A percentile compares a stretch with the other conserved stretches of the same genome.
These are phyloP conservation scores for Xylariaceae sp. DNA, from an alignment of 2,329 filamentous ascomycete genomes.

Conservation along the genomic window DNA sequence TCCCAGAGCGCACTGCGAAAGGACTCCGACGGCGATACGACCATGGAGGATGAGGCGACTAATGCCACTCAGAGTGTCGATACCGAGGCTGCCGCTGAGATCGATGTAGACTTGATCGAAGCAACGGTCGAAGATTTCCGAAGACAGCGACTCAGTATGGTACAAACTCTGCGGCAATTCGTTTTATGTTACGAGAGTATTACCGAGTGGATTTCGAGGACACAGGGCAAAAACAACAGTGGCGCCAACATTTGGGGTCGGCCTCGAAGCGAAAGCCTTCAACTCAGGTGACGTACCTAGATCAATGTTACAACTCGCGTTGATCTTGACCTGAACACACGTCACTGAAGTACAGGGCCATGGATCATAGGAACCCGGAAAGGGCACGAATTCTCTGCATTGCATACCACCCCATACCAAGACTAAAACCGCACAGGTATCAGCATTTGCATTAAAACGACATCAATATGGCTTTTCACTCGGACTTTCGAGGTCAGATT, in stretches of 20 bases:
- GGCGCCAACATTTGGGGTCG: conserved; percentile 23
- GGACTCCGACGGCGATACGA: conserved; percentile 43
- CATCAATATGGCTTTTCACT: background rate
- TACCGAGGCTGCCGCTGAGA: conserved; percentile 59
- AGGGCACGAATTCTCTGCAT: background rate
- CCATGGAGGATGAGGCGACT: conserved; percentile 36
- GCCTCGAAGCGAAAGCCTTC: conserved; percentile 34
- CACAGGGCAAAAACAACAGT: conserved; percentile 36
- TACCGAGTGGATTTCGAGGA: conserved; percentile 70
- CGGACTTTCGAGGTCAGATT: background rate
- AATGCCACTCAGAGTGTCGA: conserved; percentile 39
- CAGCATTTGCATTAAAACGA: conserved; percentile 10
- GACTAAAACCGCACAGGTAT: conserved; percentile 1
- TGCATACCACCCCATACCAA: background rate
- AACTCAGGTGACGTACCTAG: conserved; percentile 20
- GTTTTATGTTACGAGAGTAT: conserved; percentile 96
- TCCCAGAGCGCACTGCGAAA: conserved; percentile 24
- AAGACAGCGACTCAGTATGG: conserved; percentile 86
- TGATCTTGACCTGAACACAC: background rate
- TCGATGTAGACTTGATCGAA: conserved; percentile 72
- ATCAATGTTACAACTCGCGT: background rate
- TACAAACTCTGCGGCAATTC: conserved; percentile 88
- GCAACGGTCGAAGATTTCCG: conserved; percentile 89
- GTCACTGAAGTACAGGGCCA: background rate
- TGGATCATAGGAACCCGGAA: background rate